Base-by-base conservation (phyloP, 208 protist species). In the Spongospora subterranea region DNA sequence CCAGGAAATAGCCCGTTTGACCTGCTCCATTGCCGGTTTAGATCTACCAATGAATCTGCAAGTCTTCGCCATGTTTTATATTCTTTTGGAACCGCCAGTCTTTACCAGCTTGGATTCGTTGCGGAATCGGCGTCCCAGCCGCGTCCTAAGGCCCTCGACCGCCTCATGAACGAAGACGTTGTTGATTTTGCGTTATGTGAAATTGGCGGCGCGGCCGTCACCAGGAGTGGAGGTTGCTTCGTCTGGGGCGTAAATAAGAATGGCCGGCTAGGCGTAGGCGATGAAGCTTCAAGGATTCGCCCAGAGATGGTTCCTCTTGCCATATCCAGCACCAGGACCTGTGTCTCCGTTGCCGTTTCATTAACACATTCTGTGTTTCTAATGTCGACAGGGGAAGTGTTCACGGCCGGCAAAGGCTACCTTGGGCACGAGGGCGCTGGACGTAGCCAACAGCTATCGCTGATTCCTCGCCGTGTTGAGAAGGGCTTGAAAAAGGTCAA, bases 301-400 rank as follows among this genome's bases (percentile, higher is more conserved):
- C 71, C 71, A 20, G 71, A 82, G 40, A 6, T 6, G 17, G 71
- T 82, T n/a, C 35, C 35, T n/a, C 24, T 60, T 6, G 17, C 35
- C 17, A 6, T 82, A 6, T 39, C 17, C n/a, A 39, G 17, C 35
- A 13, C 6, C 13, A 43, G n/a, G 71, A 6, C 17, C 35, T 82
- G 71, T 43, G n/a, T 82, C n/a, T 6, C 71, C 17, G 71, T 82
- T 35, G 71, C n/a, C 6, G 71, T 82, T 39, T 82, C 35, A 13
- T n/a, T 82, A 43, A 82, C 71, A 6, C 71, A 82, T 82, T 35
- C 71, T 43, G 71, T 82, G 35, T 82, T 82, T 82, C 71, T 82
- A n/a, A 6, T 82, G n/a, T 35, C n/a, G 6, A 82, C 6, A 20
- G 71, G 71, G 35, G 71, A 82, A 45, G 71, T 82, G n/a, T 82